These are phyloP conservation scores for Mucor irregularis DNA, from an alignment of 371 early-diverging fungal genomes.

Conservation along the genomic window DNA sequence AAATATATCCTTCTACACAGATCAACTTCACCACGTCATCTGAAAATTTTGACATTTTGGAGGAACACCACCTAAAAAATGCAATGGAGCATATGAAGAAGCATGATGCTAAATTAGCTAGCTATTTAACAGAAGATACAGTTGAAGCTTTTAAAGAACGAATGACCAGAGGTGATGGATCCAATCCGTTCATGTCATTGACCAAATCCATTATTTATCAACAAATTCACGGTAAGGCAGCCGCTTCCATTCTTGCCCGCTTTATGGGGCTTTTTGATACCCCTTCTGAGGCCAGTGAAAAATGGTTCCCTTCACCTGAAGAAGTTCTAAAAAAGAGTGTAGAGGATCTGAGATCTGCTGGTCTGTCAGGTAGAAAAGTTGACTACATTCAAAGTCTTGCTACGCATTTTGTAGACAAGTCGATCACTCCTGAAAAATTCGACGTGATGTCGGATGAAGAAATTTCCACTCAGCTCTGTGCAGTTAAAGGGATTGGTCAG, in stretches of 20 bases:
- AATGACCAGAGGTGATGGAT: constrained; percentile 2
- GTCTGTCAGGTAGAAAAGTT: constrained; percentile 50
- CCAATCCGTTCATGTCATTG: constrained; percentile 37
- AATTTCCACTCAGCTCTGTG: constrained; percentile 38
- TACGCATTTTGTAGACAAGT: constrained; percentile 41
- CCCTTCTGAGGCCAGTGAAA: constrained; percentile 4
- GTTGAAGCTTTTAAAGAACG: constrained; percentile 14
- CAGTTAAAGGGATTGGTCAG: constrained; percentile 60
- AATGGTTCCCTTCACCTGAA: constrained; percentile 49
- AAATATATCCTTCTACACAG: too few relatives aligned
- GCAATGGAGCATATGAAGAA: constrained; percentile 32
- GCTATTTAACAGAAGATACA: constrained; percentile 18
- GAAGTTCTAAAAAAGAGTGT: constrained; percentile 27
- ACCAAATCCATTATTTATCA: constrained; percentile 53
- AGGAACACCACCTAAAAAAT: constrained; percentile 5
- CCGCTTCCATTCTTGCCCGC: constrained; percentile 36
- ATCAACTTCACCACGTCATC: neutral
- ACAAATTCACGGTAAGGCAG: constrained; percentile 56
- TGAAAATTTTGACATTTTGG: neutral
- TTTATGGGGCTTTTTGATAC: constrained; percentile 44
- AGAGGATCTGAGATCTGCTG: constrained; percentile 40
- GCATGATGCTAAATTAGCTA: constrained; percentile 36
- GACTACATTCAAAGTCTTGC: constrained; percentile 54
- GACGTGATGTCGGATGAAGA: constrained; percentile 44
- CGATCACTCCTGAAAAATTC: constrained; percentile 38